phyloP scores from a whole-genome alignment of 2,329 filamentous ascomycete genomes.

The Lomentospora prolificans region DNA sequence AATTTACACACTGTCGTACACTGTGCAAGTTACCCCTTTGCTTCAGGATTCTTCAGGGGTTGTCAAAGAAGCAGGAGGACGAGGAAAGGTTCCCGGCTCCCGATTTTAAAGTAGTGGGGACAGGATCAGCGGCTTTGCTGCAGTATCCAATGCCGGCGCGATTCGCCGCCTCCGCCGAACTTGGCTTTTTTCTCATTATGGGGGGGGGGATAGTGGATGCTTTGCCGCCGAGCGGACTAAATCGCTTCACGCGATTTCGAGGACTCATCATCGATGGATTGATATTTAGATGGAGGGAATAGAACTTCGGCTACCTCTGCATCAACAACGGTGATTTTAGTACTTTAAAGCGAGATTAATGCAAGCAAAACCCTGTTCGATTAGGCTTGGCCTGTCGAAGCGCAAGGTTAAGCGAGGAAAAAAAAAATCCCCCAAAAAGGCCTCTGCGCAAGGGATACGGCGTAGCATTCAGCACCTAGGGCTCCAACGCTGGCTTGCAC shows the following conservation, averaged over 20 bases:
- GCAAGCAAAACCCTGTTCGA: background rate
- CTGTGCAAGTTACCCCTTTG: background rate
- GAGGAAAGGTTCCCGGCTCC: background rate
- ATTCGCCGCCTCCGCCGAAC: no score
- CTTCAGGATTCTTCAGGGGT: conserved; percentile 6
- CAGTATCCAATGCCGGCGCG: background rate
- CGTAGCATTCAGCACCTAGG: background rate
- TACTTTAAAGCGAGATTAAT: background rate
- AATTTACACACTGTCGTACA: background rate
- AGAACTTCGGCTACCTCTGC: no score
- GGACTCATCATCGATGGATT: no score
- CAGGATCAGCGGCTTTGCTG: background rate
- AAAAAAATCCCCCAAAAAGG: no score
- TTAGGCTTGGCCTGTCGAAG: background rate
- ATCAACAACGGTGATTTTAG: no score
- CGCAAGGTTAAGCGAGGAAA: background rate
- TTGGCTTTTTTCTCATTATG: no score
- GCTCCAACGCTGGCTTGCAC: no score
- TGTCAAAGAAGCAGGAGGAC: background rate
- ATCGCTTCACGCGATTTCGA: no score
- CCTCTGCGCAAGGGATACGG: background rate
- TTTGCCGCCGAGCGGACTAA: no score
- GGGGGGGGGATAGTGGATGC: no score
- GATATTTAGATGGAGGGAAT: no score
- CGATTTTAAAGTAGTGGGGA: conserved; percentile 7